Conservation (phyloP, 139 green algal genomes). For the Eudorina sp. region DNA sequence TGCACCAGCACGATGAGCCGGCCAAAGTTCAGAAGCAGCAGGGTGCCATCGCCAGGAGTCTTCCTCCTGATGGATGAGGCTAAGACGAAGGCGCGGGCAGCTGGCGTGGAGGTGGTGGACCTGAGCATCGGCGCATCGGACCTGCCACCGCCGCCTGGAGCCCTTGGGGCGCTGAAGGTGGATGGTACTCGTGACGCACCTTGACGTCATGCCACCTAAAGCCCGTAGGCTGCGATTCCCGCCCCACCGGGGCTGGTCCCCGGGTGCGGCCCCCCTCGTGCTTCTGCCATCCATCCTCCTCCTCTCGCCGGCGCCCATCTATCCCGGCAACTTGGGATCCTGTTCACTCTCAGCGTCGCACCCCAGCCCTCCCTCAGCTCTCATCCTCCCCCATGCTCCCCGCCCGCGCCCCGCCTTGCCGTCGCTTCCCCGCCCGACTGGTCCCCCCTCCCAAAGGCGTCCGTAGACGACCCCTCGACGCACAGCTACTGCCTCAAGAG, state of each 20-base stretch:
- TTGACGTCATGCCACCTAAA: background rate
- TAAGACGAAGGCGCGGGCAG: background rate
- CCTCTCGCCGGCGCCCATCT: too few relatives aligned
- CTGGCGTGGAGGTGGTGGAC: slow-evolving; percentile 45
- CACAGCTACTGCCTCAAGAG: slow-evolving; percentile 67
- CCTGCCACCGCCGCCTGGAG: slow-evolving; percentile 52
- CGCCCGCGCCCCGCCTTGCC: too few relatives aligned
- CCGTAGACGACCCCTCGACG: slow-evolving; percentile 58
- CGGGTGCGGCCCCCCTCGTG: too few relatives aligned
- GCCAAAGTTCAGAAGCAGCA: slow-evolving; percentile 1
- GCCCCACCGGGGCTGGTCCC: background rate
- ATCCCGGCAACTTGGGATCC: too few relatives aligned
- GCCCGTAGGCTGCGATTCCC: background rate
- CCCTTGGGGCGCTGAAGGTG: slow-evolving; percentile 56
- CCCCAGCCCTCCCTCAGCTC: too few relatives aligned
- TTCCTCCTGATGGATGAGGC: slow-evolving; percentile 59
- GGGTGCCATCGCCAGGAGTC: slow-evolving; percentile 42
- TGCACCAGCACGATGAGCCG: background rate
- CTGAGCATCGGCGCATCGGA: slow-evolving; percentile 61
- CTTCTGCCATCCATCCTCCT: too few relatives aligned
- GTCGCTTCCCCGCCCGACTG: too few relatives aligned
- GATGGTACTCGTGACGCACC: background rate
- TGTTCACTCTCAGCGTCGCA: too few relatives aligned
- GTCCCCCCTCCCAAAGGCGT: background rate
- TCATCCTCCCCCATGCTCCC: too few relatives aligned